These are phyloP conservation scores for Phalaenopsis hybrid DNA, from an alignment of 116 monocot genomes.

Conservation along the genomic window DNA sequence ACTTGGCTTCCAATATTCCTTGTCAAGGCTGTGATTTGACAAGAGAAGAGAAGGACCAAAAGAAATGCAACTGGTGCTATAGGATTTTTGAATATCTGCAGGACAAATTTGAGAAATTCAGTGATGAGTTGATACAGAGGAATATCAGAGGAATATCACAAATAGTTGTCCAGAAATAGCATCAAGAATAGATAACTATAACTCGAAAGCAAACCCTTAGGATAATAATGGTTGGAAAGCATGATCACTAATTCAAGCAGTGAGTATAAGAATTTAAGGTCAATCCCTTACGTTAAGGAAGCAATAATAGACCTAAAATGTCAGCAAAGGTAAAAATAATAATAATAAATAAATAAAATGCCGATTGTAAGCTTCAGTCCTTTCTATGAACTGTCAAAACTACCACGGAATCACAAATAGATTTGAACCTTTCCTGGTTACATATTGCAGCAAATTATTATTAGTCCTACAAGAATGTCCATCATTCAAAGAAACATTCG, in stretches of 20 bases:
- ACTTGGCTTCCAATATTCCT: constrained; percentile 47
- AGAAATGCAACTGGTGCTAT: constrained; percentile 64
- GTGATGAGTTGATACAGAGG: background rate
- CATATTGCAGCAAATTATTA: background rate
- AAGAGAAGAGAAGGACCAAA: constrained; percentile 71
- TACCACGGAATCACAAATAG: background rate
- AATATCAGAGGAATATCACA: background rate
- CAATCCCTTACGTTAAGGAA: background rate
- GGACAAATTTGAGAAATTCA: background rate
- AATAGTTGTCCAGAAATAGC: constrained; percentile 2
- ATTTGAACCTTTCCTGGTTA: background rate
- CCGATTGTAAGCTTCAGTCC: background rate
- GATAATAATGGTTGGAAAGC: background rate
- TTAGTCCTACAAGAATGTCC: background rate
- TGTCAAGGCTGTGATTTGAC: constrained; percentile 53
- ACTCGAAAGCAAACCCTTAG: background rate
- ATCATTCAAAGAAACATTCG: background rate
- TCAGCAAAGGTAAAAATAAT: background rate
- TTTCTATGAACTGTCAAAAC: background rate
- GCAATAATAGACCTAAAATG: background rate
- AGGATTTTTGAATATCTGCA: constrained; percentile 73
- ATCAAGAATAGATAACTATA: background rate
- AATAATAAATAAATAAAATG: too few species aligned
- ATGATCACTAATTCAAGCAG: background rate
- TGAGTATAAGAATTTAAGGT: background rate